Evolutionary conservation across 2,329 filamentous ascomycete genomes (phyloP).

Genomic region (Dactylellina cionopaga): DNA sequence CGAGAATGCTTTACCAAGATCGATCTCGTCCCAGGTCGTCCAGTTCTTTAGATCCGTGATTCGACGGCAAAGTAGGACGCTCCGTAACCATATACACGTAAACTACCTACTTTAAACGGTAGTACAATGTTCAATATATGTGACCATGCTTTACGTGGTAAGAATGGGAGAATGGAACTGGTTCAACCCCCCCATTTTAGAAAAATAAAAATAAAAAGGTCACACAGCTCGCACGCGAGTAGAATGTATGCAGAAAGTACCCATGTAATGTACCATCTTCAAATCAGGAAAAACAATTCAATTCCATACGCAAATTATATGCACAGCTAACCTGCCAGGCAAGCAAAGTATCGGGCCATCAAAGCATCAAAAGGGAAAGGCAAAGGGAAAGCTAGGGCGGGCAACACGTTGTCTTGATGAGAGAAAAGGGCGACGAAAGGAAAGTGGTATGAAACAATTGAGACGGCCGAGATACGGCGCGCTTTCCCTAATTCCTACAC

Average conservation of each 20-base stretch:
- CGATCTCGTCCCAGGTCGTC: neutral
- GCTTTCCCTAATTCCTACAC: constrained; percentile 41
- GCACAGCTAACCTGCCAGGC: constrained; percentile 46
- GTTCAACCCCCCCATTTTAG: too few species aligned
- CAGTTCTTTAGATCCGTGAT: neutral
- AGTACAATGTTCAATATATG: neutral
- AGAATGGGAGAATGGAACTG: constrained; percentile 1
- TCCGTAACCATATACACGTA: too few species aligned
- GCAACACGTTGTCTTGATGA: constrained; percentile 37
- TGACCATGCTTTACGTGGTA: constrained; percentile 4
- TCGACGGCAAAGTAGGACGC: too few species aligned
- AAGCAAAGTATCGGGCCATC: constrained; percentile 28
- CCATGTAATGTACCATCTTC: too few species aligned
- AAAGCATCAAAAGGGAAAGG: constrained; percentile 24
- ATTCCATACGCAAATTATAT: constrained; percentile 53
- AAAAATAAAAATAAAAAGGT: neutral
- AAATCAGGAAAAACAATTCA: constrained; percentile 33
- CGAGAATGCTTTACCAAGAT: too few species aligned
- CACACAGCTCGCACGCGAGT: constrained; percentile 24
- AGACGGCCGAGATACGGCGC: constrained; percentile 28
- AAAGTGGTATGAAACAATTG: constrained; percentile 40
- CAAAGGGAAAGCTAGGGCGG: neutral
- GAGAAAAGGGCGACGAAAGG: constrained; percentile 21
- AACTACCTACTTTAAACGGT: neutral
- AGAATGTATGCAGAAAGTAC: constrained; percentile 35